These are phyloP conservation scores for Peronospora farinosa DNA, from an alignment of 352 stramenopile species.

Conservation along the genomic window DNA sequence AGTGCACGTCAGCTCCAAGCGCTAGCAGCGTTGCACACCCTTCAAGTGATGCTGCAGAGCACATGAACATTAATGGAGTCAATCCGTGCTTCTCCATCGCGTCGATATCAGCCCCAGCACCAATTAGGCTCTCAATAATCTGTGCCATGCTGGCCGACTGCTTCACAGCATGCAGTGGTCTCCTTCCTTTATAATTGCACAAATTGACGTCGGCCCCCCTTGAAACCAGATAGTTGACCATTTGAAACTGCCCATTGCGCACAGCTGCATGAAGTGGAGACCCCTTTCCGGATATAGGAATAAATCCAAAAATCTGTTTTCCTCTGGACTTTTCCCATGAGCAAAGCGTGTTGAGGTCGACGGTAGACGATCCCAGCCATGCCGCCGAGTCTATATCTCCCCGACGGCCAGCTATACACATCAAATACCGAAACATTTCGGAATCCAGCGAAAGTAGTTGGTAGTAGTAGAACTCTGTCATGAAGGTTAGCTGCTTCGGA, in stretches of 20 bases:
- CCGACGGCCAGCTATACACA: conserved; percentile 60
- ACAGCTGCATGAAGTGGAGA: conserved; percentile 61
- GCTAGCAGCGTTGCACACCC: conserved; percentile 60
- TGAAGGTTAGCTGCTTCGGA: conserved; percentile 77
- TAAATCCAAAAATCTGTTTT: conserved; percentile 68
- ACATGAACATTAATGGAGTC: conserved; percentile 82
- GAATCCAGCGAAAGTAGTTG: conserved; percentile 63
- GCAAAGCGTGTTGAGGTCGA: conserved; percentile 61
- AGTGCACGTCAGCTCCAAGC: conserved; percentile 57
- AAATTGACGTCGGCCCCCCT: conserved; percentile 49
- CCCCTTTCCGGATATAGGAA: conserved; percentile 44
- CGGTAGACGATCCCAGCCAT: conserved; percentile 46
- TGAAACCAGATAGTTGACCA: conserved; percentile 62
- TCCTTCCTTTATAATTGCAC: conserved; percentile 49
- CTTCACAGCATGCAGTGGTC: conserved; percentile 61
- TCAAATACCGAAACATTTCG: conserved; percentile 78
- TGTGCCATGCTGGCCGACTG: conserved; percentile 45
- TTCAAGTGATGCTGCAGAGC: conserved; percentile 50
- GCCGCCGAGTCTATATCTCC: conserved; percentile 62
- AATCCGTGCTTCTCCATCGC: conserved; percentile 52
- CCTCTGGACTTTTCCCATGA: conserved; percentile 65
- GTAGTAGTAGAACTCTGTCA: conserved; percentile 85
- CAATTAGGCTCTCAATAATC: conserved; percentile 60
- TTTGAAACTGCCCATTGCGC: conserved; percentile 44
- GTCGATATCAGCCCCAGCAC: conserved; percentile 53